Evolutionary conservation across 192 early-diverging fungal genomes (phyloP).

Genomic region (Spizellomyces punctatus): DNA sequence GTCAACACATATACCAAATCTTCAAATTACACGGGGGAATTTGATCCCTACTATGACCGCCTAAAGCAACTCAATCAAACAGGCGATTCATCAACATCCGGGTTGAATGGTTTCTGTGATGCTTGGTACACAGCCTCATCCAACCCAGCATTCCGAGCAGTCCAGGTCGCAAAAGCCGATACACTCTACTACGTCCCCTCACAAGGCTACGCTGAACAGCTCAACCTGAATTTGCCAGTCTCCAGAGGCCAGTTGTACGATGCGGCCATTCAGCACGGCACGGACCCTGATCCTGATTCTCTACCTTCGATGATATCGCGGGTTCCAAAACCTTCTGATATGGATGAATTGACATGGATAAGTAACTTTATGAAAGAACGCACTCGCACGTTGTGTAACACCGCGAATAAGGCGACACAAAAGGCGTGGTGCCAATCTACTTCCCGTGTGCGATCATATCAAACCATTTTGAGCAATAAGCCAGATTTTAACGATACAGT

Average conservation of each 20-base stretch:
- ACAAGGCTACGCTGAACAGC: slow-evolving; percentile 32
- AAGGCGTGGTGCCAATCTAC: slow-evolving; percentile 46
- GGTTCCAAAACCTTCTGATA: slow-evolving; percentile 18
- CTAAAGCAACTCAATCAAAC: slow-evolving; percentile 31
- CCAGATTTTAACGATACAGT: slow-evolving; percentile 36
- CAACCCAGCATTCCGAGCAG: slow-evolving; percentile 43
- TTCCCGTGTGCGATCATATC: slow-evolving; percentile 51
- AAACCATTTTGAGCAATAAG: slow-evolving; percentile 31
- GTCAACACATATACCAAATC: slow-evolving; percentile 44
- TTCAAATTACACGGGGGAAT: slow-evolving; percentile 37
- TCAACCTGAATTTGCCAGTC: slow-evolving; percentile 39
- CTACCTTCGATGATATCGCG: slow-evolving; percentile 33
- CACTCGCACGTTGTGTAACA: slow-evolving; percentile 39
- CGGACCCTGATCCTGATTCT: slow-evolving; percentile 40
- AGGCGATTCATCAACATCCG: slow-evolving; percentile 31
- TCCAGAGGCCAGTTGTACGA: slow-evolving; percentile 54
- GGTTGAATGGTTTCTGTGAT: slow-evolving; percentile 49
- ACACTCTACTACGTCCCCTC: slow-evolving; percentile 44
- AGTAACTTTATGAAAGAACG: slow-evolving; percentile 47
- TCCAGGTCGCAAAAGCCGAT: slow-evolving; percentile 44
- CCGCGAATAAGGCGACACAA: slow-evolving; percentile 35
- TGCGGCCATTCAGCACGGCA: slow-evolving; percentile 44
- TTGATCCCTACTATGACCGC: slow-evolving; percentile 32
- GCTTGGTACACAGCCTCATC: slow-evolving; percentile 40
- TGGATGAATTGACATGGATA: slow-evolving; percentile 32